A percentile compares a stretch with the other conserved stretches of the same genome.
These are phyloP conservation scores for Malassezia restricta DNA, from an alignment of 1,284 basidiomycete species.

Conservation along the genomic window DNA sequence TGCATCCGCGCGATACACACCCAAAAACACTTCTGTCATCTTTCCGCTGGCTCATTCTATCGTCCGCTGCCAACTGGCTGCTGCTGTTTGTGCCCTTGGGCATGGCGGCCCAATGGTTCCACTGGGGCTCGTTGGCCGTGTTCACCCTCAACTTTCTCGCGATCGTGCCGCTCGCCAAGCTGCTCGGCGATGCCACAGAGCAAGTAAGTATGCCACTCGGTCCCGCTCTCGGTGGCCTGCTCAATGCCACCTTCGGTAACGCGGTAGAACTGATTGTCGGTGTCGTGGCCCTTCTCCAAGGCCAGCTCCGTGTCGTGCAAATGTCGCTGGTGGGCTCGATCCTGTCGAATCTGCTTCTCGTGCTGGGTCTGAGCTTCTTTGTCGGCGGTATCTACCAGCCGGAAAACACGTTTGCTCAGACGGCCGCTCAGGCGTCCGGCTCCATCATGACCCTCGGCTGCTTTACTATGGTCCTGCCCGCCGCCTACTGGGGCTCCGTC, in stretches of 20 bases:
- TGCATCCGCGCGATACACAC: not conserved
- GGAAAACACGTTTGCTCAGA: conserved; percentile 42
- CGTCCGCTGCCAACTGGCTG: conserved; percentile 37
- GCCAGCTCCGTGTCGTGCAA: conserved; percentile 47
- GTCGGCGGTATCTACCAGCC: conserved; percentile 41
- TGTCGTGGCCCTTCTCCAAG: conserved; percentile 68
- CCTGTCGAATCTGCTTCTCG: conserved; percentile 40
- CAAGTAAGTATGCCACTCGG: conserved; percentile 37
- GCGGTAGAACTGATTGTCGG: conserved; percentile 46
- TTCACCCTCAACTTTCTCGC: conserved; percentile 44
- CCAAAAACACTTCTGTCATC: conserved; percentile 21
- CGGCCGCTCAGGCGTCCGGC: conserved; percentile 40
- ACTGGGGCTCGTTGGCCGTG: conserved; percentile 37
- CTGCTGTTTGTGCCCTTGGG: conserved; percentile 44
- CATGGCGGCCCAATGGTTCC: conserved; percentile 28
- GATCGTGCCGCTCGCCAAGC: conserved; percentile 44
- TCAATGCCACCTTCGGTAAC: conserved; percentile 45
- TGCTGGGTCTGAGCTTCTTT: conserved; percentile 40
- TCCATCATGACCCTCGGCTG: conserved; percentile 72
- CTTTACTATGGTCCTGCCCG: conserved; percentile 82
- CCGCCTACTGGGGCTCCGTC: conserved; percentile 57
- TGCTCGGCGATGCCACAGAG: conserved; percentile 43
- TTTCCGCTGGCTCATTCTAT: conserved; percentile 34
- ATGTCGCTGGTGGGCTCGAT: conserved; percentile 41
- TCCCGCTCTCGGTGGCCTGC: conserved; percentile 39